Conservation (phyloP, 805 yeast genomes). For the Yueomyces sp. region DNA sequence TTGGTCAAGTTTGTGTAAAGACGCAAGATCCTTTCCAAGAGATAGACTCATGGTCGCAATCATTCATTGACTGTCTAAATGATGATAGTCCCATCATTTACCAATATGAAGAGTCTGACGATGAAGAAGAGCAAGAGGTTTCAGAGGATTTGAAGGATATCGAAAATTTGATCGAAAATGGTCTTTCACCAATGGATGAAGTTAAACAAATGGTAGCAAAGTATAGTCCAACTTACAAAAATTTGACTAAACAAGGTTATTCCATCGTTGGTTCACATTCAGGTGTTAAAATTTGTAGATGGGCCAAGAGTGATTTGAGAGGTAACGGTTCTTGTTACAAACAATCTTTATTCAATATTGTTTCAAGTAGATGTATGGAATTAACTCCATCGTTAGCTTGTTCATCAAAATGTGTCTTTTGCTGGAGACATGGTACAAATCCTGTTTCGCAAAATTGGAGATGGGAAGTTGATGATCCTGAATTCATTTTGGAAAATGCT, state of each 20-base stretch:
- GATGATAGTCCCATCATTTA: conserved; percentile 60
- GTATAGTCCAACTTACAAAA: conserved; percentile 77
- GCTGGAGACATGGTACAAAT: conserved; percentile 96
- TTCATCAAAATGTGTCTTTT: conserved; percentile 88
- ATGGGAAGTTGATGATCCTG: conserved; percentile 91
- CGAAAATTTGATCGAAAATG: conserved; percentile 56
- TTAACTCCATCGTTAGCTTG: conserved; percentile 89
- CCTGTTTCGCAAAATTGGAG: conserved; percentile 95
- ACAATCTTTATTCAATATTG: conserved; percentile 82
- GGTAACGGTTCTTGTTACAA: conserved; percentile 93
- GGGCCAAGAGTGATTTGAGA: conserved; percentile 90
- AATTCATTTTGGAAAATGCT: conserved; percentile 72
- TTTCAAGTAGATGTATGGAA: conserved; percentile 89
- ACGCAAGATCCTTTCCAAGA: conserved; percentile 39
- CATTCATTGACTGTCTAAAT: conserved; percentile 44
- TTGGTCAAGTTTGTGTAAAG: conserved; percentile 76
- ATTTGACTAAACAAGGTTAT: conserved; percentile 86
- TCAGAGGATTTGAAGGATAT: conserved; percentile 54
- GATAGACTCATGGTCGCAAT: conserved; percentile 53
- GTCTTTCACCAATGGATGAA: conserved; percentile 26
- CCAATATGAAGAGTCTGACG: conserved; percentile 45
- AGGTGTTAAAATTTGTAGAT: conserved; percentile 88
- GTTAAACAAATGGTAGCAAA: conserved; percentile 77
- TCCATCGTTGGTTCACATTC: conserved; percentile 89
- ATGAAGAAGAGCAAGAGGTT: conserved; percentile 29